Evolutionary conservation across 2,329 filamentous ascomycete species (phyloP).

Genomic region (Neopestalotiopsis sp.): DNA sequence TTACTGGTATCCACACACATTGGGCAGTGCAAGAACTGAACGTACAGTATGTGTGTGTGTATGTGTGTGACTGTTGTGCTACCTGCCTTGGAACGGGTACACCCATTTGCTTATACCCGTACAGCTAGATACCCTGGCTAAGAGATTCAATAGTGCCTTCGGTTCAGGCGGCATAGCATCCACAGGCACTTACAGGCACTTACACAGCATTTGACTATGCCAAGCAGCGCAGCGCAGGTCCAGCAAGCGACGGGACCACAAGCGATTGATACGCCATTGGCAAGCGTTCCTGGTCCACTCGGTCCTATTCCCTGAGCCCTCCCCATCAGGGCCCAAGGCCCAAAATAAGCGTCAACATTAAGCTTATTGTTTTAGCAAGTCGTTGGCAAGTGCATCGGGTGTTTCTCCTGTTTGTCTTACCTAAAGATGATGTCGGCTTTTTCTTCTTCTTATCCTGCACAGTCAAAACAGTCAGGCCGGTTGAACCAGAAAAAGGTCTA

Average conservation of each 20-base stretch:
- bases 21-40: background rate
- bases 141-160: no score
- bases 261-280: background rate
- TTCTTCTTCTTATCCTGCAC: background rate
- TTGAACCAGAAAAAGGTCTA: background rate
- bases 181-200: no score
- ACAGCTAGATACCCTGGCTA: no score
- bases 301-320: background rate
- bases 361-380: background rate
- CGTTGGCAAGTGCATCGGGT: background rate
- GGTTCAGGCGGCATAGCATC: no score
- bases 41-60: background rate
- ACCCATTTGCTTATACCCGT: no score
- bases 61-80: background rate
- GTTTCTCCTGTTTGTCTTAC: background rate
- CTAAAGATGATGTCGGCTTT: background rate
- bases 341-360: conserved; percentile 1
- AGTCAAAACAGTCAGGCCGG: no score
- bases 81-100: background rate
- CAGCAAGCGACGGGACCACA: background rate
- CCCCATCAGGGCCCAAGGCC: background rate
- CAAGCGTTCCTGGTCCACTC: background rate
- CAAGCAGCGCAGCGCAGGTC: background rate
- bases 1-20: background rate
- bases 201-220: no score